Base-by-base conservation (phyloP, 1,139 yeast genomes). In the Protomyces inouyei region DNA sequence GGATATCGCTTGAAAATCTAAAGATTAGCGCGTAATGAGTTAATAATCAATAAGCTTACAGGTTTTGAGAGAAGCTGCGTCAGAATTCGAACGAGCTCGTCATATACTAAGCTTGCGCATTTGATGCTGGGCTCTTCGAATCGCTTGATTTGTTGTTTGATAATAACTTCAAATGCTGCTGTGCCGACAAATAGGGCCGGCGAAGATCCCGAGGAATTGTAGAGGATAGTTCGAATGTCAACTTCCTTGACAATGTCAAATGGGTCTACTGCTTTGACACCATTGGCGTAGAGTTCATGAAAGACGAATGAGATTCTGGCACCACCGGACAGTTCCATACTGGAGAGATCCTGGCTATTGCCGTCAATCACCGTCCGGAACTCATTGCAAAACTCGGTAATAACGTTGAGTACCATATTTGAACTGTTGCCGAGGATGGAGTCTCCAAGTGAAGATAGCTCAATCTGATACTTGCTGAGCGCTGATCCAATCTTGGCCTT, bases 131-230 rank as follows among this genome's bases (percentile, higher is more conserved):
- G 98, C 70, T 93, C 98, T 77, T 93, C 97, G 80, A 93, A 90
- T 76, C 98, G 84, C 71, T 82, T 85, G 70, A 93, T 92, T 77
- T 93, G 98, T 76, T 93, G 97, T 76, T 89, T 91, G 55, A 93
- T 98, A 71, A 93, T 83, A 23, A 92, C 97, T 76, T 93, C 98
- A 74, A 93, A 93, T 0, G 98, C 98, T 72, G 90, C 93, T 6
- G 98, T 93, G 56, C 98, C 98, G 66, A 93, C 98, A 77, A 93
- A 93, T 71, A 93, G 81, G 3, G 97, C 88, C n/a, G 98, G 98
- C 0, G 97, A 90, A 18, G 97, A 87, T 73, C 98, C 98, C 14
- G 97, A 88, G 55, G 97, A 89, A 76, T 93, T 93, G 79, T 92
- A 90, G 55, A 79, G 71, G 64, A 93, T 92, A n/a, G 98, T 93